Percentiles rank a stretch among this genome's conserved stretches.
These are phyloP conservation scores for Marchantia paleacea DNA, from an alignment of 225 moss, liverwort and hornwort species.

Conservation along the genomic window DNA sequence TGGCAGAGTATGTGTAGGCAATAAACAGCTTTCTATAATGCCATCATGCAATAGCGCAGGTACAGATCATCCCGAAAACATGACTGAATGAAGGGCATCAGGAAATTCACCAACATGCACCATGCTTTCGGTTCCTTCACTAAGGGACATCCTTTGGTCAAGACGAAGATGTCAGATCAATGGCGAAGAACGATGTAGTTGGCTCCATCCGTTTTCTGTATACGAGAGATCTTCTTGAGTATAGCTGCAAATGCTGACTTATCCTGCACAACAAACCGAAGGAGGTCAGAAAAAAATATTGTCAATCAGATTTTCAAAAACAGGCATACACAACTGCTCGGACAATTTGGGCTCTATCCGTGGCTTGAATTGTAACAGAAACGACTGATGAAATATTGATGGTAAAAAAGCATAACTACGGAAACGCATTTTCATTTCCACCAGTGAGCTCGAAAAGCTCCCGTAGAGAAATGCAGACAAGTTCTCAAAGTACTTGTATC, in stretches of 20 bases:
- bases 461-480: too few relatives aligned
- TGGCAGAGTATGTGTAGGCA: background rate
- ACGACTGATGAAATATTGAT: too few relatives aligned
- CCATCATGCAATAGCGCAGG: background rate
- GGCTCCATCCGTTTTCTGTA: slow-evolving; percentile 83
- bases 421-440: too few relatives aligned
- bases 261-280: slow-evolving; percentile 49
- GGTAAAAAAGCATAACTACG: too few relatives aligned
- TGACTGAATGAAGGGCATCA: background rate
- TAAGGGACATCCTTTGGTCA: background rate
- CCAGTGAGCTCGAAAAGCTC: too few relatives aligned
- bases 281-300: background rate
- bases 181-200: slow-evolving; percentile 82
- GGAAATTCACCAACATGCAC: background rate
- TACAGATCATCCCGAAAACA: background rate
- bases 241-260: slow-evolving; percentile 93
- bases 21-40: background rate
- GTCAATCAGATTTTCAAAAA: background rate
- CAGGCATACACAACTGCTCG: background rate
- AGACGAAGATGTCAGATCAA: background rate
- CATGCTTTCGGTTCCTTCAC: background rate
- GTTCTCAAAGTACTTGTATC: too few relatives aligned
- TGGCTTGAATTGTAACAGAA: too few relatives aligned
- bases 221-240: slow-evolving; percentile 98
- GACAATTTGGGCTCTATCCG: too few relatives aligned